Conservation (phyloP, 1,284 basidiomycete species). For the Ceratobasidium sp. region DNA sequence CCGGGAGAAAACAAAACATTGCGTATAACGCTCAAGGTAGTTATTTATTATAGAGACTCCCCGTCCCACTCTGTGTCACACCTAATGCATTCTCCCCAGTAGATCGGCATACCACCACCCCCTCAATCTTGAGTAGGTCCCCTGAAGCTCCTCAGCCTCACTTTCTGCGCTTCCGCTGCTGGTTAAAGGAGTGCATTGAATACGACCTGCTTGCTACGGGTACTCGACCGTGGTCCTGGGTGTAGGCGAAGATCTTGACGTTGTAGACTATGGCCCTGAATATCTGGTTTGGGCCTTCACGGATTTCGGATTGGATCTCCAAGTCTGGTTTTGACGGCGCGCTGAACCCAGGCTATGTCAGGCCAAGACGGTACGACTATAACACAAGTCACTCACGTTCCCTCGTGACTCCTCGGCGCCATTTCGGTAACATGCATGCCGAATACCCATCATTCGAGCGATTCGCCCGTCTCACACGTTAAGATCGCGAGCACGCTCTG, state of each 20-base stretch:
- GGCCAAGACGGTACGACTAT: constrained; percentile 7
- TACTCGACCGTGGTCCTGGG: constrained; percentile 46
- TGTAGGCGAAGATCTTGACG: constrained; percentile 61
- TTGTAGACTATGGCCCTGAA: constrained; percentile 54
- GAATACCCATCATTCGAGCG: constrained; percentile 98
- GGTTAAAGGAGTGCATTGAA: constrained; percentile 62
- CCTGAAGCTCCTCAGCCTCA: constrained; percentile 55
- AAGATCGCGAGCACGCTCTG: constrained; percentile 96
- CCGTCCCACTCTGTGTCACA: too few relatives aligned
- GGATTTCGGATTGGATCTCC: constrained; percentile 96
- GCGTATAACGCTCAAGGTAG: too few relatives aligned
- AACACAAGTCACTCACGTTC: constrained; percentile 39
- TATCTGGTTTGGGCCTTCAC: constrained; percentile 98
- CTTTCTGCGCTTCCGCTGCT: constrained; percentile 62
- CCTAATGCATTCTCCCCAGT: constrained; percentile 21
- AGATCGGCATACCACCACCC: constrained; percentile 43
- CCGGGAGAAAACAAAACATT: too few relatives aligned
- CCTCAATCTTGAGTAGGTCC: constrained; percentile 55
- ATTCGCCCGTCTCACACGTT: constrained; percentile 88
- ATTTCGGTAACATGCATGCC: constrained; percentile 79
- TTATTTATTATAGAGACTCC: too few relatives aligned
- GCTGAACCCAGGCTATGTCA: constrained; percentile 46
- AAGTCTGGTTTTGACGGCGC: constrained; percentile 75
- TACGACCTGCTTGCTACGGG: constrained; percentile 56
- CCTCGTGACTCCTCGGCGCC: constrained; percentile 51